Base-by-base conservation (phyloP, 78 protist genomes). In the Creolimax fragrantissima region DNA sequence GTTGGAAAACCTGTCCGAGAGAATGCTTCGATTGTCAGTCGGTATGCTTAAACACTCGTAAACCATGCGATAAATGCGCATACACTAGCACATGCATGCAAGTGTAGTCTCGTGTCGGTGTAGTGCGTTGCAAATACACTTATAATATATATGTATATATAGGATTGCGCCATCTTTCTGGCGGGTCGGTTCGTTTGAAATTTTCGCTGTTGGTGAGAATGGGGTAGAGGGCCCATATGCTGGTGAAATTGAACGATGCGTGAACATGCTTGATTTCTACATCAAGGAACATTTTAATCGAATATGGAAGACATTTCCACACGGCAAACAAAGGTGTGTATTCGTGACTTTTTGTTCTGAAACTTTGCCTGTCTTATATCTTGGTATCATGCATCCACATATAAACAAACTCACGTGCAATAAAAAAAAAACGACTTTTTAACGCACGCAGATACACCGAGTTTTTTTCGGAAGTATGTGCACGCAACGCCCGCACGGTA, bases 401-500 rank as follows among this genome's bases (percentile, higher is more conserved):
- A n/a, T n/a, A n/a, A n/a, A n/a, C n/a, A n/a, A n/a, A n/a, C n/a
- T n/a, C n/a, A n/a, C n/a, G n/a, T n/a, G n/a, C n/a, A n/a, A n/a
- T n/a, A n/a, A n/a, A n/a, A n/a, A n/a, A n/a, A n/a, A n/a, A n/a
- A n/a, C n/a, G n/a, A n/a, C n/a, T n/a, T n/a, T n/a, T n/a, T n/a
- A n/a, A n/a, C n/a, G n/a, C n/a, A n/a, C n/a, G 86, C 35, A 83
- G 86, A 83, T 83, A 83, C 37, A 92, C 36, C 3, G 45, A 35
- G 44, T 88, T 93, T 6, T 45, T 86, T 5, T 47, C 35, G 39
- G 84, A 35, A 42, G 45, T 96, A 39, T 91, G 39, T 3, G 39
- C 3, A 32, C 43, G 93, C 24, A 95, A 96, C 2, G 97, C 96
- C 24, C 39, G 17, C 35, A 86, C 92, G 43, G 94, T 92, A 4